Evolutionary conservation across 1,139 yeast genomes (phyloP).

Genomic region (Yamadazyma songkhlaensis): DNA sequence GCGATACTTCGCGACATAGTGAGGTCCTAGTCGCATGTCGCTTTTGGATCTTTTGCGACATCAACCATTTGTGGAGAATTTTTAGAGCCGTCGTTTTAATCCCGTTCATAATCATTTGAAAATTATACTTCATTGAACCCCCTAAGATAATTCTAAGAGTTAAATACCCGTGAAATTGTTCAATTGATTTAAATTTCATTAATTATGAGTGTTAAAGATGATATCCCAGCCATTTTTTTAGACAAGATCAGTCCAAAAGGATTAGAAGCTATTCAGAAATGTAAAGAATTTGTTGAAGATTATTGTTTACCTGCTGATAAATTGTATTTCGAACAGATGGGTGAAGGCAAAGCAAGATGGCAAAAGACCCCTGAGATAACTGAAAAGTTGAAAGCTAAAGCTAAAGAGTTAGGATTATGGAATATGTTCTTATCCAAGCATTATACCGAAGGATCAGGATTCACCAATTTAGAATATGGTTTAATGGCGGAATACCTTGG

Average conservation of each 20-base stretch:
- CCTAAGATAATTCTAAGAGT: too few species aligned
- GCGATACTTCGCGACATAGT: background rate
- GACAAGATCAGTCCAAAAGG: slow-evolving; percentile 50
- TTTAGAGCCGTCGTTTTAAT: background rate
- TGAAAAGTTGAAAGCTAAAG: slow-evolving; percentile 54
- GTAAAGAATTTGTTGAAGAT: slow-evolving; percentile 53
- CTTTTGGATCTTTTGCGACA: background rate
- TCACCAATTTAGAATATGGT: slow-evolving; percentile 65
- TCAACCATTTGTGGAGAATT: background rate
- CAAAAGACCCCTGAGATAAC: slow-evolving; percentile 46
- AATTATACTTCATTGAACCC: too few species aligned
- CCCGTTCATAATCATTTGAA: too few species aligned
- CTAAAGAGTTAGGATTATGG: slow-evolving; percentile 60
- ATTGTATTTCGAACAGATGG: slow-evolving; percentile 40
- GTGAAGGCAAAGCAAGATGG: slow-evolving; percentile 46
- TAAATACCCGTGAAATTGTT: background rate
- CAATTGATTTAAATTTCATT: background rate
- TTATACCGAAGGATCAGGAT: slow-evolving; percentile 63
- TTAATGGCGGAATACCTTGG: slow-evolving; percentile 71
- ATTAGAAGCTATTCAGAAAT: slow-evolving; percentile 46
- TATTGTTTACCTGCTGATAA: slow-evolving; percentile 61
- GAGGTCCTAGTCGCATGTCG: too few species aligned
- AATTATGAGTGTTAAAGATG: slow-evolving; percentile 23
- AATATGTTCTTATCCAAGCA: slow-evolving; percentile 59
- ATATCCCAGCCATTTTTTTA: slow-evolving; percentile 43